Base-by-base conservation (phyloP, 2,329 filamentous ascomycete species). In the Diplodia mutila region DNA sequence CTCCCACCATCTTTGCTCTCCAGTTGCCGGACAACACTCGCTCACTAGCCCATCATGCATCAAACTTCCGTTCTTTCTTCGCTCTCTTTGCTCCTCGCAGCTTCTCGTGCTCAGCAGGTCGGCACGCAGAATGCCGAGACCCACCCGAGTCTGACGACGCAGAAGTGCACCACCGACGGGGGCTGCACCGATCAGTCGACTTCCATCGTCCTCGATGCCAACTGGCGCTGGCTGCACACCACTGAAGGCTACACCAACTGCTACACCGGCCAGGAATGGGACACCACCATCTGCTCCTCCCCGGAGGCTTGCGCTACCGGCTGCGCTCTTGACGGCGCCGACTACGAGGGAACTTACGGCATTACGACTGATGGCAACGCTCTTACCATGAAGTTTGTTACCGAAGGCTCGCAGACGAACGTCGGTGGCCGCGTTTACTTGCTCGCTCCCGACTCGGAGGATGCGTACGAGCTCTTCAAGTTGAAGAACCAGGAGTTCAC, bases 321-420 rank as follows among this genome's bases (percentile, higher is more conserved):
- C 73, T 81, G 80, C 69, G 80, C 77, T 61, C 73, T 81, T 46
- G 79, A 81, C 27, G 80, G 80, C 71, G 80, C 79, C 66, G 79
- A 81, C 72, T 81, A 81, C 74, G 71, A 73, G 71, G 75, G 74
- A 70, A 80, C 79, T 42, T 81, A 81, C 67, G 80, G 87, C 72
- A 83, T 87, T 72, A 84, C 80, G 48, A 80, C 86, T 67, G 83
- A 79, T 73, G 83, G 82, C 72, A 81, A 81, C 73, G 77, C 82
- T 68, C 79, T 89, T 71, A 85, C 78, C 72, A 79, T 89, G 70
- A 84, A 84, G 76, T 87, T 89, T 71, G 85, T 88, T 70, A 88
- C 85, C 69, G 80, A 85, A 72, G 79, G 81, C 72, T 71, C 73
- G 27, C 81, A 80, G 75, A 78, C 72, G 70, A 81, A 81, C 71